Base-by-base conservation (phyloP, 169 alveolate genomes). In the Cryptosporidium muris region DNA sequence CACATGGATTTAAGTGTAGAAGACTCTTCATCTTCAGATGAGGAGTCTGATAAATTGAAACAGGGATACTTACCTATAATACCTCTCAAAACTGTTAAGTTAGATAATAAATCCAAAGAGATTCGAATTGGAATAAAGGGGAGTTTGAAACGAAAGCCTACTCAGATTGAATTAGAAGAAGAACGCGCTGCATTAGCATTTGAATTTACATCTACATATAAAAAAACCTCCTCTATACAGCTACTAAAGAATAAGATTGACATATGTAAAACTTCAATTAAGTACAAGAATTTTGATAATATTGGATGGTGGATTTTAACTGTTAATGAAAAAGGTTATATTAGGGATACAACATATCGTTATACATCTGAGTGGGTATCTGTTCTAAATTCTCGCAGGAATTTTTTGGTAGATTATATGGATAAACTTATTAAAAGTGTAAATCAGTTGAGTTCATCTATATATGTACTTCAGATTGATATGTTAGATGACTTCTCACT, bases 231-330 rank as follows among this genome's bases (percentile, higher is more conserved):
- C n/a, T 36, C 85, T n/a, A 12, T 74, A 54, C 9, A 52, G 11
- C 62, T 74, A 9, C 45, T 74, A 7, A 25, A 74, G 34, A 34
- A 25, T 25, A 74, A 62, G 38, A 74, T 74, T 14, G 85, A 74
- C 45, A 74, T 74, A 7, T 74, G 63, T 25, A 74, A n/a, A 16
- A 74, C 66, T 34, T 58, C 47, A 34, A 74, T 74, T 34, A 74
- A 60, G 25, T 43, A 74, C 51, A 74, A 45, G 48, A 58, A 11
- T 11, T 36, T 48, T 74, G 85, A 74, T n/a, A 74, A 47, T 40
- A 58, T 74, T 43, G 85, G 85, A 11, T 74, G 85, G 85, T 74
- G 85, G 85, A 58, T 74, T 38, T 40, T 74, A 42, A 58, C 85
- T 0, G 63, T 58, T 6, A 74, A 74, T 47, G 67, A 74, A 48